A percentile compares a stretch with the other conserved stretches of the same genome.
Conservation (phyloP, 768 basidiomycete species). For the Lactifluus hygrophoroides region DNA sequence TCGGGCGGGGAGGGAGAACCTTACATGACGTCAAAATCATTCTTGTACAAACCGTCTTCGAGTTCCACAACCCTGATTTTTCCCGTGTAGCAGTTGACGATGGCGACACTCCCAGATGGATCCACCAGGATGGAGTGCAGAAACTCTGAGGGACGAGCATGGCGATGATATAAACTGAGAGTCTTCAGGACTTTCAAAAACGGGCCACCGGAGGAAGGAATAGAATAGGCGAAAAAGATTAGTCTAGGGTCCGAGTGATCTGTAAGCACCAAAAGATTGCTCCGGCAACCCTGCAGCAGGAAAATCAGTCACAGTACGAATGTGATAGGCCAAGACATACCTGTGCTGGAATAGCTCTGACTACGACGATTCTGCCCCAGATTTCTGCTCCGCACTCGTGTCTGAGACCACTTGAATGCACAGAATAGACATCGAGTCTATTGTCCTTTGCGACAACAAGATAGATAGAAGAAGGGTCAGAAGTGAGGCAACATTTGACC, state of each 20-base stretch:
- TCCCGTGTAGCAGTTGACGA: constrained; percentile 60
- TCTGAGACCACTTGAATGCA: constrained; percentile 51
- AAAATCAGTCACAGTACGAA: neutral
- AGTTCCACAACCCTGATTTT: constrained; percentile 59
- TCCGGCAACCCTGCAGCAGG: constrained; percentile 19
- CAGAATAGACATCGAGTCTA: constrained; percentile 58
- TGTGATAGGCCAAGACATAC: constrained; percentile 30
- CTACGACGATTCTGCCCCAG: constrained; percentile 55
- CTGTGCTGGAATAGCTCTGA: constrained; percentile 46
- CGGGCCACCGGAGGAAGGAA: constrained; percentile 27
- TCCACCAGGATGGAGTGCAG: constrained; percentile 62
- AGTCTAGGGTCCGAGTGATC: constrained; percentile 74
- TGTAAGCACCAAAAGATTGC: constrained; percentile 56
- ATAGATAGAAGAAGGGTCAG: constrained; percentile 43
- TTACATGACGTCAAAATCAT: constrained; percentile 58
- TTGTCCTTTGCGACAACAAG: constrained; percentile 63
- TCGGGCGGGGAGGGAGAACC: constrained; percentile 24
- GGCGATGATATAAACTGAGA: constrained; percentile 48
- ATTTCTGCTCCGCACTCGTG: constrained; percentile 53
- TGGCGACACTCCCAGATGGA: constrained; percentile 48
- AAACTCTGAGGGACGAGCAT: constrained; percentile 58
- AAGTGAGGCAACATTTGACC: constrained; percentile 54
- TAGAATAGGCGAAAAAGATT: constrained; percentile 48
- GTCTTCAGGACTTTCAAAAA: constrained; percentile 35
- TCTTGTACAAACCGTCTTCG: constrained; percentile 43